These are phyloP conservation scores for Solanum raphanifolium DNA, from an alignment of 257 asterid genomes.

Conservation along the genomic window DNA sequence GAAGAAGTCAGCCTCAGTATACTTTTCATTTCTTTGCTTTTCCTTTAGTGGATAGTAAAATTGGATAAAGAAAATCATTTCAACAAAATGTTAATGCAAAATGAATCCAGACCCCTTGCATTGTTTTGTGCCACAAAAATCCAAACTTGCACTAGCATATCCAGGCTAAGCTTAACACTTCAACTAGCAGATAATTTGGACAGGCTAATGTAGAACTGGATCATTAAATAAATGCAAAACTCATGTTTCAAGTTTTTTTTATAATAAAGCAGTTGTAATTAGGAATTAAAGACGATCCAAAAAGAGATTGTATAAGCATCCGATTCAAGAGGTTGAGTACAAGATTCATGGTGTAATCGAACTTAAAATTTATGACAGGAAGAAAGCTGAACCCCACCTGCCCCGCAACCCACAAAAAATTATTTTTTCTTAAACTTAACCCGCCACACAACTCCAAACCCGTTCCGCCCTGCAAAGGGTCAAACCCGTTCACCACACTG, in stretches of 20 bases:
- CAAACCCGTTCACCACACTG: not conserved
- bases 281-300: not conserved
- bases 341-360: not conserved
- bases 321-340: not conserved
- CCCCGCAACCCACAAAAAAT: not conserved
- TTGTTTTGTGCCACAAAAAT: not conserved
- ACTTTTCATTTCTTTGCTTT: not conserved
- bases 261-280: not conserved
- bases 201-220: not conserved
- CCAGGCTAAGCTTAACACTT: not conserved
- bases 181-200: not conserved
- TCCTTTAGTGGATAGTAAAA: not conserved
- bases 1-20: not conserved
- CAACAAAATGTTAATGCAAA: not conserved
- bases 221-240: not conserved
- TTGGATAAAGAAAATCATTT: not conserved
- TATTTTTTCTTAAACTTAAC: not conserved
- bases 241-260: not conserved
- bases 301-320: not conserved
- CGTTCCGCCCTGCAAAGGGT: not conserved
- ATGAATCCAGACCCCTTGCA: not conserved
- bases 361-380: not conserved
- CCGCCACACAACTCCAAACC: not conserved
- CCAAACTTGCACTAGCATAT: not conserved
- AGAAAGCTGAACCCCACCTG: not conserved